phyloP scores from a whole-genome alignment of 768 basidiomycete genomes.

The Lactarius sp. region DNA sequence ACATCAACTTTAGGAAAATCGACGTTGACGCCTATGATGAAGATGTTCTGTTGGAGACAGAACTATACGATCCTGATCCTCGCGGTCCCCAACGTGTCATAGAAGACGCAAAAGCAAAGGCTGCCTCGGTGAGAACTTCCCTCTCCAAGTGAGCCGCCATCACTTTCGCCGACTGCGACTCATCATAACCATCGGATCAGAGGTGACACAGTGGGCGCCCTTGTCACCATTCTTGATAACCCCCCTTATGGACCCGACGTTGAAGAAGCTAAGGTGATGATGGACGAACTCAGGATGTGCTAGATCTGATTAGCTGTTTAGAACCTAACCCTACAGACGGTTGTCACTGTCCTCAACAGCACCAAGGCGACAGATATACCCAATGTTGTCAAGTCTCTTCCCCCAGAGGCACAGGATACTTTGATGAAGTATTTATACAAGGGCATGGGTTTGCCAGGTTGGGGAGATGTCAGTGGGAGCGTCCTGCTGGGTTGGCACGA shows the following conservation, averaged over 20 bases:
- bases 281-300: neutral
- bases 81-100: conserved; percentile 69
- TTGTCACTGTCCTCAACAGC: conserved; percentile 89
- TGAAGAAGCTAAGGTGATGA: conserved; percentile 83
- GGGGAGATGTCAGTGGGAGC: conserved; percentile 59
- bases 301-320: conserved; percentile 31
- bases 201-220: conserved; percentile 70
- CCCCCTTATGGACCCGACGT: conserved; percentile 86
- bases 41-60: conserved; percentile 77
- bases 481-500: conserved; percentile 90
- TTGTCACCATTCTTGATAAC: conserved; percentile 64
- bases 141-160: conserved; percentile 60
- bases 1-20: conserved; percentile 79
- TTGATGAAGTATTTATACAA: conserved; percentile 99
- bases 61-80: conserved; percentile 84
- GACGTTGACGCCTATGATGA: conserved; percentile 94
- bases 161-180: neutral
- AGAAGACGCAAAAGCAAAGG: conserved; percentile 71
- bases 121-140: conserved; percentile 61
- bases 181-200: conserved; percentile 36
- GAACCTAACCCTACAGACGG: conserved; percentile 72
- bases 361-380: conserved; percentile 88
- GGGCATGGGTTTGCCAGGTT: conserved; percentile 71
- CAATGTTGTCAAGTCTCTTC: conserved; percentile 63
- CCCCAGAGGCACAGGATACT: conserved; percentile 75